phyloP scores from a whole-genome alignment of 2,329 filamentous ascomycete genomes.

The Ceratocystiopsis sp. region DNA sequence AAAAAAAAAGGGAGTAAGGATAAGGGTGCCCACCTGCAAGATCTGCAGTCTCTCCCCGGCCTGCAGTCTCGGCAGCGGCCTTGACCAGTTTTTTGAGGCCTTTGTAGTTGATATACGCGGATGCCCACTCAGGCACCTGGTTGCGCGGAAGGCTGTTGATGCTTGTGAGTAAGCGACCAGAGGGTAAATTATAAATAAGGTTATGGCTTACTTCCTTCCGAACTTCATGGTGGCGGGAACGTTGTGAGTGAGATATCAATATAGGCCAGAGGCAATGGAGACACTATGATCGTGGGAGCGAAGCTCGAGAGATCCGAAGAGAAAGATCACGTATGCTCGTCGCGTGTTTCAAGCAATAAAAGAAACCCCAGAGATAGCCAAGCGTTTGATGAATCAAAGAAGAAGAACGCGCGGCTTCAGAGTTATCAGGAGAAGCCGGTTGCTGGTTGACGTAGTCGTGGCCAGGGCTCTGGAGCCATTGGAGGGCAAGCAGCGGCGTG shows the following conservation, averaged over 20 bases:
- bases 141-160: slow-evolving; percentile 45
- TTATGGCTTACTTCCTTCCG: slow-evolving; percentile 16
- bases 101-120: slow-evolving; percentile 78
- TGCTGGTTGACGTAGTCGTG: not conserved
- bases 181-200: not conserved
- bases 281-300: too few species aligned
- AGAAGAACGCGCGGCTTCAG: too few species aligned
- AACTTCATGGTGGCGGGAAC: slow-evolving; percentile 17
- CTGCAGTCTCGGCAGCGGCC: slow-evolving; percentile 46
- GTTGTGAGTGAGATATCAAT: not conserved
- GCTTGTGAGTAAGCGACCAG: not conserved
- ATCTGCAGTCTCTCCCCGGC: slow-evolving; percentile 61
- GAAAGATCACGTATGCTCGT: not conserved
- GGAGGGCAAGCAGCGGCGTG: not conserved
- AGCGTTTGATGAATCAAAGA: too few species aligned
- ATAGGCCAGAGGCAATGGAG: too few species aligned
- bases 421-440: slow-evolving; percentile 5
- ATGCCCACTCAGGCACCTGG: slow-evolving; percentile 75
- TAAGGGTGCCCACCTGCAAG: slow-evolving; percentile 58
- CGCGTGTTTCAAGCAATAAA: not conserved
- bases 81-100: slow-evolving; percentile 93
- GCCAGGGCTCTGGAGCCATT: slow-evolving; percentile 4
- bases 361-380: not conserved
- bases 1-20: slow-evolving; percentile 1
- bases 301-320: too few species aligned